Evolutionary conservation across 2,329 filamentous ascomycete genomes (phyloP), one percentile per base, ranked within the genome.

Genomic region (Cercospora sp.): DNA sequence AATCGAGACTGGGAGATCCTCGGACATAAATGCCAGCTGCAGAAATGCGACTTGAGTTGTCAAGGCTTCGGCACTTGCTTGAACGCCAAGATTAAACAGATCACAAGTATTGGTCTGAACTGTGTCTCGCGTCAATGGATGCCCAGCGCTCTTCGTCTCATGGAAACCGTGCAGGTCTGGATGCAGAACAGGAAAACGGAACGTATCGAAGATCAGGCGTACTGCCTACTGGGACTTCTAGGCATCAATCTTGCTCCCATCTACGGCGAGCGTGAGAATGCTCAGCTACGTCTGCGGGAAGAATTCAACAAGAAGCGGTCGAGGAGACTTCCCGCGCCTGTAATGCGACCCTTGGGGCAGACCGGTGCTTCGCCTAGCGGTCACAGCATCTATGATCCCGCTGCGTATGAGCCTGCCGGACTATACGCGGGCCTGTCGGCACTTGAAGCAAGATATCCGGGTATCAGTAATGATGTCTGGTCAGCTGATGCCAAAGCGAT

Each of bases 121-220:
- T 26, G 30, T 31, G 23, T 28, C 58, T 66, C 45, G 16, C 60
- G 1, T 42, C 71, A 6, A 58, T 73, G n/a, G 36, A 63, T 18
- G 57, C 69, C 53, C 67, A 67, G 36, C 8, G 3, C 1, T 9
- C 20, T n/a, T 71, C 68, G 30, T n/a, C 20, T 3, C 33, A 51
- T 16, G 30, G 57, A 10, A 62, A 30, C 12, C 30, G 64, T 42
- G 18, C 57, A 68, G 2, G 66, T 69, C 36, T 68, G 62, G 40
- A n/a, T 70, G 30, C 16, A 51, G 26, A 70, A 64, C 69, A 62
- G 66, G 53, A 67, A 9, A 51, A 64, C 33, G 51, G 72, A 55
- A 13, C 55, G 30, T 70, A 69, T 9, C 42, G 64, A 73, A 60
- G 72, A 72, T 63, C 66, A 65, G 36, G 60, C 60, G n/a, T 72